phyloP scores from a whole-genome alignment of 768 basidiomycete genomes.

The Pholiota conissans region DNA sequence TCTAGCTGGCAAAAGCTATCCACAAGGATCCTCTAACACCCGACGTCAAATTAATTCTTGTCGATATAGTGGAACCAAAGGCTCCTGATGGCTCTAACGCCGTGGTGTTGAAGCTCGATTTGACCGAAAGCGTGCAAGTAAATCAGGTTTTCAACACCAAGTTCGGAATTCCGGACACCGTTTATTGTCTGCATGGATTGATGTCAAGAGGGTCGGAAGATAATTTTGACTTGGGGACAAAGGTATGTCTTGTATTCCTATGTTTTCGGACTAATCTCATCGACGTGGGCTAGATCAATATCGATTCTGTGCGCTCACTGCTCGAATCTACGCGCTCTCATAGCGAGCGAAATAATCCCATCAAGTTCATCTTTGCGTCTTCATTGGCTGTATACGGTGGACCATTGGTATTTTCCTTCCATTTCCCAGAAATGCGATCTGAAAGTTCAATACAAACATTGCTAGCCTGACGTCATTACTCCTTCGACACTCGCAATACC shows the following conservation, averaged over 20 bases:
- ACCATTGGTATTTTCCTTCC: conserved; percentile 32
- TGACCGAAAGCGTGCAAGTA: conserved; percentile 35
- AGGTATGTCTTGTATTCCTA: conserved; percentile 24
- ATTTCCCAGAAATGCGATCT: neutral
- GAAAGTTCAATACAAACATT: neutral
- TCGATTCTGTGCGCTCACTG: conserved; percentile 52
- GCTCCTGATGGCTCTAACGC: conserved; percentile 29
- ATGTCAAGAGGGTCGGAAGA: conserved; percentile 66
- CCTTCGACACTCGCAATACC: conserved; percentile 53
- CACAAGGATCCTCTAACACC: conserved; percentile 30
- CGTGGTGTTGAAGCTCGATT: conserved; percentile 37
- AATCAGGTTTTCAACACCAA: conserved; percentile 38
- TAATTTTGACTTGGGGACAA: conserved; percentile 56
- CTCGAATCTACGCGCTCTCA: conserved; percentile 37
- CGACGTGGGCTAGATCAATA: conserved; percentile 42
- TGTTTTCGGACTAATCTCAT: neutral
- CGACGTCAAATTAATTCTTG: conserved; percentile 47
- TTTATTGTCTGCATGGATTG: conserved; percentile 56
- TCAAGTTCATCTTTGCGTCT: conserved; percentile 61
- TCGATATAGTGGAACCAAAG: conserved; percentile 45
- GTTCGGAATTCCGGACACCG: conserved; percentile 40
- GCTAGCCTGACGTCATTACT: conserved; percentile 42
- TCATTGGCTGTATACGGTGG: conserved; percentile 63
- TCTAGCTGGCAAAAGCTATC: conserved; percentile 36
- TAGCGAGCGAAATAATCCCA: conserved; percentile 20